These are phyloP conservation scores for Triadica sebifera DNA, from an alignment of 345 rosid genomes.

Conservation along the genomic window DNA sequence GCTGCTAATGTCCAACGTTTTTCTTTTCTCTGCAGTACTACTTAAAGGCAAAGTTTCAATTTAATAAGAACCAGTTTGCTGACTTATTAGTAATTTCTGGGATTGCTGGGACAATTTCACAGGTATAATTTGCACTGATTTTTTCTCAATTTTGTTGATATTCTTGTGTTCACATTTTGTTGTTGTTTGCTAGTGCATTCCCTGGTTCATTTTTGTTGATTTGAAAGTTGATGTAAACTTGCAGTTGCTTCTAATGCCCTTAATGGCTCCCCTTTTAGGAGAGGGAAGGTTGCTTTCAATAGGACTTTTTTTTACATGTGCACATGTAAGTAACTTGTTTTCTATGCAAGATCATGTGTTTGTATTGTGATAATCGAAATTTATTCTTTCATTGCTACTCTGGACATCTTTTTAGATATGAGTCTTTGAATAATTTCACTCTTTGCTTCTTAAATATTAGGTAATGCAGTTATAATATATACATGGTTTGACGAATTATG, in stretches of 20 bases:
- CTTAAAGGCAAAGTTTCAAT: slow-evolving; percentile 84
- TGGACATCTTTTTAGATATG: not conserved
- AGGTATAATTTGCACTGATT: slow-evolving; percentile 55
- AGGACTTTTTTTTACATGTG: slow-evolving; percentile 68
- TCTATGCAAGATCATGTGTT: not conserved
- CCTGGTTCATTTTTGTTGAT: slow-evolving; percentile 13
- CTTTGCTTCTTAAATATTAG: not conserved
- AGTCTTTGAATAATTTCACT: not conserved
- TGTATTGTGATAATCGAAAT: not conserved
- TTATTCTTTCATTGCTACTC: not conserved
- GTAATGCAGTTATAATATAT: not conserved
- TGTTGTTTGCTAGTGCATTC: not conserved
- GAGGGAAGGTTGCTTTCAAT: slow-evolving; percentile 73
- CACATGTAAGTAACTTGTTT: slow-evolving; percentile 49
- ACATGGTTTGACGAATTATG: slow-evolving; percentile 1
- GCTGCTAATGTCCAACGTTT: not conserved
- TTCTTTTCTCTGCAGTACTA: slow-evolving; percentile 53
- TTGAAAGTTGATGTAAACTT: slow-evolving; percentile 11
- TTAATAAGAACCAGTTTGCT: slow-evolving; percentile 82
- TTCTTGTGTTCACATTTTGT: no score
- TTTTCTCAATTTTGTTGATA: no score
- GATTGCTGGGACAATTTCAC: slow-evolving; percentile 74
- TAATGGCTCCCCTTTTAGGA: slow-evolving; percentile 65
- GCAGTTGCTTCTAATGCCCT: slow-evolving; percentile 81
- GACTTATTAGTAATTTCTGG: slow-evolving; percentile 82